phyloP scores from a whole-genome alignment of 768 basidiomycete genomes.

The Lentinula raphanica region DNA sequence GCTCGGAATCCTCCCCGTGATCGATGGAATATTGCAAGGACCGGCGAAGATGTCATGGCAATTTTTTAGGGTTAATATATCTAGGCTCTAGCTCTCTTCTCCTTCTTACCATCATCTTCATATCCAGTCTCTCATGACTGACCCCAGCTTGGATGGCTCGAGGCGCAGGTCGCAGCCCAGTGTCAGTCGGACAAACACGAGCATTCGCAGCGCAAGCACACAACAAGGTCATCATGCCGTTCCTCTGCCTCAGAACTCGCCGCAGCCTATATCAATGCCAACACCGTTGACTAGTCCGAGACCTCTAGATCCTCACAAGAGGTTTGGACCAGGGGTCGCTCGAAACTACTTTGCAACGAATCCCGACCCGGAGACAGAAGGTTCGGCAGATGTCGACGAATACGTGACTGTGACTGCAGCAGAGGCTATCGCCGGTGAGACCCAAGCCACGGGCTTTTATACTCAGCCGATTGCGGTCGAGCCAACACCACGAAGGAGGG shows the following conservation, averaged over 20 bases:
- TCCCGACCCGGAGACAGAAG: constrained; percentile 1
- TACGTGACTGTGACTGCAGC: neutral
- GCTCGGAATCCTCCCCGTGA: neutral
- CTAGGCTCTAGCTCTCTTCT: neutral
- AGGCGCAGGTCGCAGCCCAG: constrained; percentile 3
- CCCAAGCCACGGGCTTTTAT: neutral
- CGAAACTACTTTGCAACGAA: neutral
- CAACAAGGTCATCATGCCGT: neutral
- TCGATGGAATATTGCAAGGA: neutral
- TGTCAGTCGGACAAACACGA: neutral
- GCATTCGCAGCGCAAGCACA: neutral
- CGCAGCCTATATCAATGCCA: neutral
- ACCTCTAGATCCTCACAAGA: neutral
- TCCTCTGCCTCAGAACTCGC: neutral
- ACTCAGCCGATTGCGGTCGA: neutral
- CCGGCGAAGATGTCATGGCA: neutral
- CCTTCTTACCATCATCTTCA: neutral
- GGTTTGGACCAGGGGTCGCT: neutral
- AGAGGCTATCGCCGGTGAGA: neutral
- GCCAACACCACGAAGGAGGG: neutral
- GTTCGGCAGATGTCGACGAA: neutral
- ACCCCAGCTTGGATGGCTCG: neutral
- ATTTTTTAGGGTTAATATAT: neutral
- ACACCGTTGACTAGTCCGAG: neutral
- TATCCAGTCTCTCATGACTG: neutral